Evolutionary conservation across 768 basidiomycete genomes (phyloP), one percentile per base, ranked within the genome.

Genomic region (Pisolithus marmoratus): DNA sequence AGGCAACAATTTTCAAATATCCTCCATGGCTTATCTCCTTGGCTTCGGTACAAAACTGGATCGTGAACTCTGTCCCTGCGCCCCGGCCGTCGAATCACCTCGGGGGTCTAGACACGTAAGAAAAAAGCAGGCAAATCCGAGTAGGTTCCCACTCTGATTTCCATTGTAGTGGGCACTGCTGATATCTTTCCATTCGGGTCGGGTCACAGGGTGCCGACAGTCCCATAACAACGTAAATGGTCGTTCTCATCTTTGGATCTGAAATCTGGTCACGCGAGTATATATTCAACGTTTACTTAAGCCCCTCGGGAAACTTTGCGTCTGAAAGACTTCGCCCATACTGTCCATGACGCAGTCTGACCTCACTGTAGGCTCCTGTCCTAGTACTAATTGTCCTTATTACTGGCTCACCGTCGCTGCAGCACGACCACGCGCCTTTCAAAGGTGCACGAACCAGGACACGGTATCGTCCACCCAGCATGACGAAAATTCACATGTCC

Each of bases 401-500:
- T 20, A 9, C 15, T 31, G n/a, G 22, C 46, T 47, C 4, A 47
- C 2, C 5, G 29, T 19, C 19, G 4, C 24, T 27, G 2, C n/a
- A 52, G 53, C n/a, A n/a, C 14, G 9, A 22, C 34, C 9, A 20
- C 8, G 27, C 19, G 6, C 31, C 44, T 38, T 51, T 46, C 52
- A 20, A 49, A 17, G 2, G 37, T 14, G 53, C 49, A 23, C 58
- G 56, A 38, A 37, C 51, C 14, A 55, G 62, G 2, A 19, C 49
- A 9, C 46, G 59, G 54, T 66, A 66, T 23, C 51, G 52, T 5
- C 66, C 66, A 1, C 56, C 50, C 36, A 58, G 59, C 37, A 59
- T 64, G 8, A 54, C 59, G 1, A 26, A 52, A 4, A 67, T 64
- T 22, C 66, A 59, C 15, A 56, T 60, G 4, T 66, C 66, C 14